phyloP scores from a whole-genome alignment of 306 rosid species.

The Rubus idaeus region DNA sequence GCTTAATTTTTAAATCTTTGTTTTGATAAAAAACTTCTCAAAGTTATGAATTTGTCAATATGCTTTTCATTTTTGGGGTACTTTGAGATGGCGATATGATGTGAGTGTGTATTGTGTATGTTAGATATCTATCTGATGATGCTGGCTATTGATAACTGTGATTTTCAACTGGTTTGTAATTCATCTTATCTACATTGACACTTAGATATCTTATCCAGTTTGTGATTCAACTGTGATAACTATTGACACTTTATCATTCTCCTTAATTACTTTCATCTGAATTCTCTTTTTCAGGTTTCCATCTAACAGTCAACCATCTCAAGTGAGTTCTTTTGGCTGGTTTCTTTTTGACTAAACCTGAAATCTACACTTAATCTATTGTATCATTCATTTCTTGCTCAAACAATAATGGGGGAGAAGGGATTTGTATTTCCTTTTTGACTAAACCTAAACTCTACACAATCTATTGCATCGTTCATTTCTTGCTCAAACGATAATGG shows the following conservation, averaged over 20 bases:
- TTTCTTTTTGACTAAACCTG: neutral
- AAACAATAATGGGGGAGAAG: neutral
- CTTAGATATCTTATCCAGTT: too few relatives aligned
- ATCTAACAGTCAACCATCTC: slow-evolving; percentile 50
- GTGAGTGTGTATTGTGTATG: neutral
- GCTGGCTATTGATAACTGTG: neutral
- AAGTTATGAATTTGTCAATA: too few relatives aligned
- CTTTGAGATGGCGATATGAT: neutral
- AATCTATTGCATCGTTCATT: neutral
- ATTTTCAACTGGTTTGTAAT: neutral
- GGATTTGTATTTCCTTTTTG: neutral
- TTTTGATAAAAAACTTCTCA: neutral
- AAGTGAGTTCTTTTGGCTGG: slow-evolving; percentile 44
- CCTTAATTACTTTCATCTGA: neutral
- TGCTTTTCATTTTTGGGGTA: neutral
- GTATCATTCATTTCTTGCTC: neutral
- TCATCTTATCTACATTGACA: neutral
- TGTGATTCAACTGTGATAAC: too few relatives aligned
- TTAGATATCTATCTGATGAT: neutral
- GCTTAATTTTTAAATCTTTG: neutral
- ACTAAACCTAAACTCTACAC: neutral
- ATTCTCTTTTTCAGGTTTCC: slow-evolving; percentile 60
- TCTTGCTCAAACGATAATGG: neutral
- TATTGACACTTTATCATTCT: neutral
- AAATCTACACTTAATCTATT: neutral